Conservation (phyloP, 2,329 filamentous ascomycete genomes). For the Aureobasidium lini region DNA sequence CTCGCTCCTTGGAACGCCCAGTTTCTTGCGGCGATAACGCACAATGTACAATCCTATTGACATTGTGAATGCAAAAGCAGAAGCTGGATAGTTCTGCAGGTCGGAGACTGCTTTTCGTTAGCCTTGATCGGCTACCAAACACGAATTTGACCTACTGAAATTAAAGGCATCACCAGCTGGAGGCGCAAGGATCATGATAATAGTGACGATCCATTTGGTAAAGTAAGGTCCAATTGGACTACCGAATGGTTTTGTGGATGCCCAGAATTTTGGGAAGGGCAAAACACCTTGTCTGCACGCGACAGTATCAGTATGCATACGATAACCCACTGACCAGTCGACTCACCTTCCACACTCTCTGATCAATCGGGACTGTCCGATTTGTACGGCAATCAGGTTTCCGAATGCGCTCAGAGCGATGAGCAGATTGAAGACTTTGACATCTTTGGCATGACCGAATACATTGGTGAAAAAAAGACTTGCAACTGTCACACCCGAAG, state of each 20-base stretch:
- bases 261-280: conserved; percentile 55
- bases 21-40: conserved; percentile 45
- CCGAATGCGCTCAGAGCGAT: conserved; percentile 51
- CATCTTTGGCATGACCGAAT: conserved; percentile 42
- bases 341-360: conserved; percentile 49
- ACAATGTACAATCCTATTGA: conserved; percentile 52
- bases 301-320: background rate
- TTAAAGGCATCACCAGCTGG: conserved; percentile 62
- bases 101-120: conserved; percentile 25
- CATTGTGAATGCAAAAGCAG: conserved; percentile 52
- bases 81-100: conserved; percentile 50
- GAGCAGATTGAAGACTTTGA: conserved; percentile 55
- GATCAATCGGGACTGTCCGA: conserved; percentile 58
- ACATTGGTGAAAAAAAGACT: conserved; percentile 52
- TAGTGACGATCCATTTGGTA: conserved; percentile 56
- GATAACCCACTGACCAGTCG: too few relatives aligned
- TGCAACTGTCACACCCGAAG: conserved; percentile 48
- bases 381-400: conserved; percentile 58
- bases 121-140: too few relatives aligned
- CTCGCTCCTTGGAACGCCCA: conserved; percentile 41
- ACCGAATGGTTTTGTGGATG: conserved; percentile 57
- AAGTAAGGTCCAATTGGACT: conserved; percentile 55
- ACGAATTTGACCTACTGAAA: conserved; percentile 32
- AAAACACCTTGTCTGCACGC: conserved; percentile 42
- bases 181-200: conserved; percentile 59